Percentiles rank a stretch among this genome's conserved stretches.
These are phyloP conservation scores for Toxicodendron radicans DNA, from an alignment of 345 rosid species.

Conservation along the genomic window DNA sequence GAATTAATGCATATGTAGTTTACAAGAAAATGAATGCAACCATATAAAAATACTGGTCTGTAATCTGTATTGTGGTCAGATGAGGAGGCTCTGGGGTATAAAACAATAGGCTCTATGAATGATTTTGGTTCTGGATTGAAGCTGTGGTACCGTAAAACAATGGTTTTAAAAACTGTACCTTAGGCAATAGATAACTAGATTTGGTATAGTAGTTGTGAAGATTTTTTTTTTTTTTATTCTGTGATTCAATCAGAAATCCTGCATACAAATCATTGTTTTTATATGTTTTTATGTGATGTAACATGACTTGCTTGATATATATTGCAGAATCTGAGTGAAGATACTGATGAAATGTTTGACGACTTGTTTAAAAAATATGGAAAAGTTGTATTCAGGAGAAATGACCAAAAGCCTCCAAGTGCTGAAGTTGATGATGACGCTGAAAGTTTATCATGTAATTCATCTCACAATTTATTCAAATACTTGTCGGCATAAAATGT, in stretches of 20 bases:
- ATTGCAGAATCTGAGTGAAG: slow-evolving; percentile 69
- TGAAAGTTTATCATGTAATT: slow-evolving; percentile 81
- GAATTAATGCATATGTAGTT: not conserved
- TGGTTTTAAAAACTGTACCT: not conserved
- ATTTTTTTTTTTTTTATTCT: not conserved
- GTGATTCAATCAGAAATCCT: not conserved
- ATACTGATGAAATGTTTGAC: slow-evolving; percentile 70
- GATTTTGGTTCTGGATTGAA: not conserved
- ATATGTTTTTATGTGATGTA: not conserved
- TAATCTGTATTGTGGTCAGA: not conserved
- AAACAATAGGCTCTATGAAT: not conserved
- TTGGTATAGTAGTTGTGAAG: not conserved
- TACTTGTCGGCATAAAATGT: not conserved
- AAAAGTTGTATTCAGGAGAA: slow-evolving; percentile 65
- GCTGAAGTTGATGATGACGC: slow-evolving; percentile 93
- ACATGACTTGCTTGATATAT: slow-evolving; percentile 13
- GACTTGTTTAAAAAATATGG: slow-evolving; percentile 77
- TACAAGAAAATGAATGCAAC: not conserved
- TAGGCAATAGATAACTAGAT: not conserved
- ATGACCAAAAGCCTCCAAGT: slow-evolving; percentile 56
- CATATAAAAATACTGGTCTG: not conserved
- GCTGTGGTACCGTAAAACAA: not conserved
- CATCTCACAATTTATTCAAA: slow-evolving; percentile 1
- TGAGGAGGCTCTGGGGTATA: not conserved
- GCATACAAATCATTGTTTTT: not conserved